These are phyloP conservation scores for Penicillium roqueforti DNA, from an alignment of 495 filamentous ascomycete genomes.

Conservation along the genomic window DNA sequence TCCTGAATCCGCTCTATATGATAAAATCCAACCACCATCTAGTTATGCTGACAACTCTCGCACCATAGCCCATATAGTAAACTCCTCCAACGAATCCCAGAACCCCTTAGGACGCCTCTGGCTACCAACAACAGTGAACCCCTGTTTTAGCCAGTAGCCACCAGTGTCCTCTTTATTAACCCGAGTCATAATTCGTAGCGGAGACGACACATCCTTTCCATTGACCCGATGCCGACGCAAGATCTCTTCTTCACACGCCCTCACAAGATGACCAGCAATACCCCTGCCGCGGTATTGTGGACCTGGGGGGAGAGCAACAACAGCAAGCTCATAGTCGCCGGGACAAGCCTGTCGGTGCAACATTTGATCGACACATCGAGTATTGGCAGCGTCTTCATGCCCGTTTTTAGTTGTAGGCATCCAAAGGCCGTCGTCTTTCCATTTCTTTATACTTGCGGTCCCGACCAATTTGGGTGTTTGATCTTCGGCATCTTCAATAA, in stretches of 20 bases:
- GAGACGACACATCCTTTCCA: not conserved
- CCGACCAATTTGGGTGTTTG: slow-evolving; percentile 8
- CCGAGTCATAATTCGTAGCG: not conserved
- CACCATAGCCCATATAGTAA: not conserved
- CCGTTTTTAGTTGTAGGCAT: slow-evolving; percentile 2
- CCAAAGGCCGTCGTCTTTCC: slow-evolving; percentile 18
- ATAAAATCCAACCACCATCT: not conserved
- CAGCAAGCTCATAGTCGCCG: not conserved
- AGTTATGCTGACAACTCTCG: not conserved
- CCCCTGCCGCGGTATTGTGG: not conserved
- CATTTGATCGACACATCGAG: not conserved
- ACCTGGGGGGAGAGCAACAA: not conserved
- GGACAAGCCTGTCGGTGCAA: not conserved
- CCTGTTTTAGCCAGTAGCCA: not conserved
- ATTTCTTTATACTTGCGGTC: slow-evolving; percentile 17
- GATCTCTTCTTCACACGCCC: not conserved
- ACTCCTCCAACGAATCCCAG: not conserved
- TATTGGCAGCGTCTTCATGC: not conserved
- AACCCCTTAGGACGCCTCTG: not conserved
- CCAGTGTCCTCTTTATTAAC: not conserved
- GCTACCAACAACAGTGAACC: not conserved
- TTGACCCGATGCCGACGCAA: not conserved
- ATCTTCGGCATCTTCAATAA: not conserved
- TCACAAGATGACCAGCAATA: not conserved
- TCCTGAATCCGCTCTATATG: not conserved